Evolutionary conservation across 768 basidiomycete species (phyloP).

Genomic region (Lyophyllum semitale): DNA sequence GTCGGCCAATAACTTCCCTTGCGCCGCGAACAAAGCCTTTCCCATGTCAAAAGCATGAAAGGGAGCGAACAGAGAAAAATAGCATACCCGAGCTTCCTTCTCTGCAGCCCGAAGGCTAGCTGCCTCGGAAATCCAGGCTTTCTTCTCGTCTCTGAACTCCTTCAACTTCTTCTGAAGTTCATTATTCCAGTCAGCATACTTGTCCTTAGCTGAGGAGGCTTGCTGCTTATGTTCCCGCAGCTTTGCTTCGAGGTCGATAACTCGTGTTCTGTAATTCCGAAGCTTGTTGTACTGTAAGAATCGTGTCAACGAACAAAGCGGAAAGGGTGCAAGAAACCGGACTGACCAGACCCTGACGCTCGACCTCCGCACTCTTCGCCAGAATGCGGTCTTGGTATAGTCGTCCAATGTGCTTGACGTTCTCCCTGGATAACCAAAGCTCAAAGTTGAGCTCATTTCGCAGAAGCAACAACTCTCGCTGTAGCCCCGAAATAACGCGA

Average conservation of each 20-base stretch:
- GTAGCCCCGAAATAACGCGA: conserved; percentile 70
- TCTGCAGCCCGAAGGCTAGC: conserved; percentile 67
- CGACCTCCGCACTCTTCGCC: conserved; percentile 74
- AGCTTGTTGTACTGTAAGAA: conserved; percentile 72
- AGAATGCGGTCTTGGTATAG: conserved; percentile 74
- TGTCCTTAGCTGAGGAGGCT: conserved; percentile 70
- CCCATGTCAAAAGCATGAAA: background rate
- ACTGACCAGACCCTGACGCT: conserved; percentile 79
- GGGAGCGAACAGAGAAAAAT: background rate
- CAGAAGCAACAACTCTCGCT: conserved; percentile 73
- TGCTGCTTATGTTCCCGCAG: conserved; percentile 74
- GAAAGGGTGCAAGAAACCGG: background rate
- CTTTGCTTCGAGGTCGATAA: conserved; percentile 66
- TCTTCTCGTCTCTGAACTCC: conserved; percentile 79
- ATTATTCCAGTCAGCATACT: conserved; percentile 82
- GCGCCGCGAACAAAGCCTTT: conserved; percentile 71
- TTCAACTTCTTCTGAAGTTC: conserved; percentile 78
- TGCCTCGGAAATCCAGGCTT: conserved; percentile 71
- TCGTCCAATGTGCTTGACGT: conserved; percentile 79
- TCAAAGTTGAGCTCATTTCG: conserved; percentile 86
- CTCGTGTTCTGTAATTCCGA: conserved; percentile 72
- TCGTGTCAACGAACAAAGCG: background rate
- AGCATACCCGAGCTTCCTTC: conserved; percentile 64
- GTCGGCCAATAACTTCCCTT: conserved; percentile 68
- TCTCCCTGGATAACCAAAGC: conserved; percentile 80